phyloP scores from a whole-genome alignment of 2,329 filamentous ascomycete species.

The Trichoderma atroviride region DNA sequence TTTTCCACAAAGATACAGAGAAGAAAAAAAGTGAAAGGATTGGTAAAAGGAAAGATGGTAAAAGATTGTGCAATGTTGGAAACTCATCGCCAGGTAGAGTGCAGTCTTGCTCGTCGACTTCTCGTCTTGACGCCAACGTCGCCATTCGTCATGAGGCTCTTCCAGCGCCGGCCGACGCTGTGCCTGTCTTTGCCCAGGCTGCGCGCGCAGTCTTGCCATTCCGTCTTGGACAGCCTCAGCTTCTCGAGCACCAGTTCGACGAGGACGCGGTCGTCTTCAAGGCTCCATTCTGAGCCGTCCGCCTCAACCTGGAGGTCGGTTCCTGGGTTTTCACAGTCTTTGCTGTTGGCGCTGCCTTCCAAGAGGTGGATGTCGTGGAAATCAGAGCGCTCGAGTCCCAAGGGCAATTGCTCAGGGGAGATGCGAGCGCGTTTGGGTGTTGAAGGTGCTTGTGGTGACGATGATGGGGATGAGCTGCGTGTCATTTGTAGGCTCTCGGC shows the following conservation, averaged over 20 bases:
- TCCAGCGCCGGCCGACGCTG: slow-evolving; percentile 63
- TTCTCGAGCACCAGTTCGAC: slow-evolving; percentile 71
- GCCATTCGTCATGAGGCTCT: slow-evolving; percentile 60
- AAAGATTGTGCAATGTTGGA: neutral
- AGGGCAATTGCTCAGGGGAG: slow-evolving; percentile 61
- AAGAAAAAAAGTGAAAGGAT: slow-evolving; percentile 13
- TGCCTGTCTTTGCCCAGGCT: slow-evolving; percentile 63
- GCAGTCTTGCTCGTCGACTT: slow-evolving; percentile 48
- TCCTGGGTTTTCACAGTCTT: slow-evolving; percentile 35
- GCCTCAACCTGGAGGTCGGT: slow-evolving; percentile 48
- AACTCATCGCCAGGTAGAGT: slow-evolving; percentile 57
- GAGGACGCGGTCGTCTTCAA: slow-evolving; percentile 65
- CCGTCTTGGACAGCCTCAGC: slow-evolving; percentile 63
- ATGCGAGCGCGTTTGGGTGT: slow-evolving; percentile 65
- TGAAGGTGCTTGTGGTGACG: slow-evolving; percentile 41
- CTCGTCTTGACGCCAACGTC: slow-evolving; percentile 61
- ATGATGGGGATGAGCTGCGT: neutral
- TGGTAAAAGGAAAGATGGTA: neutral
- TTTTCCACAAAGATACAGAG: neutral
- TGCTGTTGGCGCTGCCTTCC: slow-evolving; percentile 35
- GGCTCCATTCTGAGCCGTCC: slow-evolving; percentile 58
- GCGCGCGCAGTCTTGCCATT: slow-evolving; percentile 69
- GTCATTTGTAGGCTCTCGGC: slow-evolving; percentile 20
- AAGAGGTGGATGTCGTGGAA: slow-evolving; percentile 55
- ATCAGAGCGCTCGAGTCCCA: slow-evolving; percentile 61